Percentiles rank a stretch among this genome's conserved stretches.
Conservation (phyloP, 1,284 basidiomycete genomes). For the Tranzscheliella williamsii region DNA sequence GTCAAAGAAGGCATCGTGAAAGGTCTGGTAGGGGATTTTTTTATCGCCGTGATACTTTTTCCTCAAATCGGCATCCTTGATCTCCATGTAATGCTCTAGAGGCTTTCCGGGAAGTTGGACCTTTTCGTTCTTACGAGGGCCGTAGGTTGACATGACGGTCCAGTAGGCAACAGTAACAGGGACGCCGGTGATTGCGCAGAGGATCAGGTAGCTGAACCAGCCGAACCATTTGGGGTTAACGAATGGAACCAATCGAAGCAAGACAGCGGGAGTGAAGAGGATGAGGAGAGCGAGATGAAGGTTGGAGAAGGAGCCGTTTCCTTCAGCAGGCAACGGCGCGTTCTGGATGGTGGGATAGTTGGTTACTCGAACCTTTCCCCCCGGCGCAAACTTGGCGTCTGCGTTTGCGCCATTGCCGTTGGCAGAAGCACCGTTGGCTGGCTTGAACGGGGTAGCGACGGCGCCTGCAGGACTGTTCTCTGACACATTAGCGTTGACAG, state of each 20-base stretch:
- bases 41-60: constrained; percentile 73
- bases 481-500: constrained; percentile 6
- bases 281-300: constrained; percentile 73
- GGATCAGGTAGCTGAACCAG: constrained; percentile 58
- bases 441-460: neutral
- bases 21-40: constrained; percentile 96
- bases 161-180: constrained; percentile 87
- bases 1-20: constrained; percentile 97
- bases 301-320: constrained; percentile 62
- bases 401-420: constrained; percentile 4
- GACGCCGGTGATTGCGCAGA: constrained; percentile 74
- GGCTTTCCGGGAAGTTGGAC: constrained; percentile 74
- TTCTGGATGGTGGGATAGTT: constrained; percentile 57
- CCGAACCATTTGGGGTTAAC: constrained; percentile 57
- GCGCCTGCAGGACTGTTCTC: constrained; percentile 10
- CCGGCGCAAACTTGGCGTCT: constrained; percentile 42
- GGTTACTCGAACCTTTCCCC: constrained; percentile 59
- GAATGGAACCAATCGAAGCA: constrained; percentile 57
- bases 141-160: constrained; percentile 81
- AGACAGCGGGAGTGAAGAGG: constrained; percentile 52
- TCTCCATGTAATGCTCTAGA: constrained; percentile 85
- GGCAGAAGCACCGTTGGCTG: neutral
- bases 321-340: constrained; percentile 57
- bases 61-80: constrained; percentile 81
- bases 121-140: constrained; percentile 82